A percentile compares a stretch with the other conserved stretches of the same genome.
Evolutionary conservation across 352 stramenopile species (phyloP).

Genomic region (Phytopythium oedochilum): DNA sequence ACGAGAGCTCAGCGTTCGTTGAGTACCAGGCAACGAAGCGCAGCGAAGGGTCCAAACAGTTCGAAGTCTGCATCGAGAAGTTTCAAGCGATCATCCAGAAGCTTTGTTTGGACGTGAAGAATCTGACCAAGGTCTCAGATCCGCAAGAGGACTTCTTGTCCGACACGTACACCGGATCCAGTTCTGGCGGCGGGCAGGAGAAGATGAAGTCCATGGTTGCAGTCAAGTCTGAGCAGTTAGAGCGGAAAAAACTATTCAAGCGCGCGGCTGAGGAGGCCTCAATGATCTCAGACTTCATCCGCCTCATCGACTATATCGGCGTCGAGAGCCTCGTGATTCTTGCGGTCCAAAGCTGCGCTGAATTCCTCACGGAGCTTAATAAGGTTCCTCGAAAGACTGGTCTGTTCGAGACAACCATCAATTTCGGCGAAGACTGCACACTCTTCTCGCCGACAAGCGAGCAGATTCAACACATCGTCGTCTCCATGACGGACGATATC

Average conservation of each 20-base stretch:
- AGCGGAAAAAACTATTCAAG: constrained; percentile 77
- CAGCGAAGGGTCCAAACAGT: constrained; percentile 85
- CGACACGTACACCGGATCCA: constrained; percentile 21
- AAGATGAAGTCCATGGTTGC: constrained; percentile 93
- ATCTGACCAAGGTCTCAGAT: constrained; percentile 63
- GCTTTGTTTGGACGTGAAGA: constrained; percentile 89
- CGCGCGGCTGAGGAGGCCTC: constrained; percentile 81
- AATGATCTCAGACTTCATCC: constrained; percentile 93
- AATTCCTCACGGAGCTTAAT: constrained; percentile 88
- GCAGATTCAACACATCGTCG: constrained; percentile 87
- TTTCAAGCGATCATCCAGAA: constrained; percentile 87
- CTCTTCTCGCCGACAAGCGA: constrained; percentile 85
- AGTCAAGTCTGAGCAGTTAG: constrained; percentile 87
- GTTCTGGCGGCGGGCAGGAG: constrained; percentile 36
- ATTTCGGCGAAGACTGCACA: constrained; percentile 78
- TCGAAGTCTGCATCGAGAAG: constrained; percentile 90
- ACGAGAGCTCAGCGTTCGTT: constrained; percentile 84
- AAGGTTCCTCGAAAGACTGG: constrained; percentile 85
- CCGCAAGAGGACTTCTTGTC: constrained; percentile 62
- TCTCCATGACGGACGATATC: constrained; percentile 87
- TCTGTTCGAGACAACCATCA: constrained; percentile 93
- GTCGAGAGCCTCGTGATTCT: constrained; percentile 90
- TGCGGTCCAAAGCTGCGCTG: constrained; percentile 74
- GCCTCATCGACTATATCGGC: constrained; percentile 90
- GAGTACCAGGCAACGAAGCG: constrained; percentile 88